Percentiles rank a stretch among this genome's conserved stretches.
Evolutionary conservation across 116 monocot species (phyloP).

Genomic region (Papilionanthe hybrid): DNA sequence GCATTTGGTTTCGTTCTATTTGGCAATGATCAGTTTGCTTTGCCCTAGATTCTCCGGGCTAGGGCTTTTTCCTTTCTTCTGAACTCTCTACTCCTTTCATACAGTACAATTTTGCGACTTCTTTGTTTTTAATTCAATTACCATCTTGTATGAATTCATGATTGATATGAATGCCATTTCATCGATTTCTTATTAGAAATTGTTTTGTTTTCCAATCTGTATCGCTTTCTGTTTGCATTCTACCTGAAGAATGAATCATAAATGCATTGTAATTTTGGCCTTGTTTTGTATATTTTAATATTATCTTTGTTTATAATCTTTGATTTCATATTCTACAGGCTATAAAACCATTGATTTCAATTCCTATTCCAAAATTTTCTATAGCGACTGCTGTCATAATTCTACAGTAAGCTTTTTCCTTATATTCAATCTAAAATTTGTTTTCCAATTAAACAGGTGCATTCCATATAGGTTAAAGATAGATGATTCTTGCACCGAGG

Average conservation of each 20-base stretch:
- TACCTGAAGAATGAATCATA: too few relatives aligned
- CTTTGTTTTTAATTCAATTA: neutral
- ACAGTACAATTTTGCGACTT: neutral
- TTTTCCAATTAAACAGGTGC: slow-evolving; percentile 25
- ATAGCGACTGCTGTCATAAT: neutral
- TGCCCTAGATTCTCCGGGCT: too few relatives aligned
- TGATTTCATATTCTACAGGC: neutral
- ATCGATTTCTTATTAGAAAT: neutral
- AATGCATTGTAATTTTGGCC: neutral
- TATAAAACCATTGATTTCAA: neutral
- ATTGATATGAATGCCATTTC: neutral
- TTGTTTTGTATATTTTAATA: neutral
- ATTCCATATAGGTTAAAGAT: slow-evolving; percentile 40
- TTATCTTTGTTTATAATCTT: neutral
- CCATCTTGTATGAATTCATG: neutral
- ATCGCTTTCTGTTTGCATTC: neutral
- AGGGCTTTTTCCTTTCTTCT: neutral
- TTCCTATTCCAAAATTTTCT: neutral
- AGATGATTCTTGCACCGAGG: slow-evolving; percentile 1
- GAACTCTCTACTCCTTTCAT: neutral
- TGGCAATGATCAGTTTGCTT: neutral
- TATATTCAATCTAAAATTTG: neutral
- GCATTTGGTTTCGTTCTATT: neutral
- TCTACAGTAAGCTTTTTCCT: neutral
- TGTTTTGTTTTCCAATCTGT: neutral